phyloP scores from a whole-genome alignment of 345 rosid genomes.

The Lepidium didymum region DNA sequence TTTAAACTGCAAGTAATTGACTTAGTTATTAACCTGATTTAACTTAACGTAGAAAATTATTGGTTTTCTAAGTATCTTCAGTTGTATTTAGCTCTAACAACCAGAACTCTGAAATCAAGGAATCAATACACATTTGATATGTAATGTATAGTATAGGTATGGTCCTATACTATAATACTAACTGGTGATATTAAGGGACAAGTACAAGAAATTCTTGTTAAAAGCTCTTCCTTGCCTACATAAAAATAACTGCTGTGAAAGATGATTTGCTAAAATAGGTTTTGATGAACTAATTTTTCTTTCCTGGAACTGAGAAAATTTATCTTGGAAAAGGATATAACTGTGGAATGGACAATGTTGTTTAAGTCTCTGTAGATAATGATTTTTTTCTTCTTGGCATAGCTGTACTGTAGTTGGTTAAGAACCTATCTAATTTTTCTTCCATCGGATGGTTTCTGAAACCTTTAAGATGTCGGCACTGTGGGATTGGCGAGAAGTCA shows the following conservation, averaged over 20 bases:
- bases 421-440: background rate
- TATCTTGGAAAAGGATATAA: background rate
- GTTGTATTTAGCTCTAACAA: too few species aligned
- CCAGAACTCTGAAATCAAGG: background rate
- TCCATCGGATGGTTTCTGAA: slow-evolving; percentile 5
- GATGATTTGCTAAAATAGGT: background rate
- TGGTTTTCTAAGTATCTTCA: background rate
- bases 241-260: background rate
- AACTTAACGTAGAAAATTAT: background rate
- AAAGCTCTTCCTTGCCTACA: background rate
- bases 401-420: background rate
- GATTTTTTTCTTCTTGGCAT: background rate
- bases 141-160: background rate
- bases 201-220: background rate
- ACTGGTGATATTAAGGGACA: background rate
- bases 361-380: background rate
- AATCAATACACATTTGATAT: background rate
- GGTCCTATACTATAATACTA: background rate
- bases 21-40: background rate
- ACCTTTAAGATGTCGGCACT: slow-evolving; percentile 47
- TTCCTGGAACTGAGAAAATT: background rate
- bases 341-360: background rate
- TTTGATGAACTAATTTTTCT: background rate
- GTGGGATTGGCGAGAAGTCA: slow-evolving; percentile 53
- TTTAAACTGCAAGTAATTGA: background rate